Evolutionary conservation across 352 stramenopile genomes (phyloP).

Genomic region (Chrysophaeum taylorii): DNA sequence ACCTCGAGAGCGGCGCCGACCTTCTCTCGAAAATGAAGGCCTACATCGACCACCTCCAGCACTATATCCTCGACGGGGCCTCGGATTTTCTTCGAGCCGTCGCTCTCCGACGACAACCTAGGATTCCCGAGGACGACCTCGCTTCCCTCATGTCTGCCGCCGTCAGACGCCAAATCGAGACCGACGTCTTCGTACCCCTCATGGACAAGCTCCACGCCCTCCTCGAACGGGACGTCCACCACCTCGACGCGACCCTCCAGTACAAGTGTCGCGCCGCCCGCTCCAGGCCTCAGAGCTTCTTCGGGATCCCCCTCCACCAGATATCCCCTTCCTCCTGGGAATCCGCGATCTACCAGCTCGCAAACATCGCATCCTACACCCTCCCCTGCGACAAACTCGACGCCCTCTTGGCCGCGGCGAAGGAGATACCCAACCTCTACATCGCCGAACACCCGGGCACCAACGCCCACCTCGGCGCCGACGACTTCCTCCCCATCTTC

Average conservation of each 20-base stretch:
- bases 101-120: not conserved
- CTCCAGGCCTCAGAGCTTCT: not conserved
- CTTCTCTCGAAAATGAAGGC: not conserved
- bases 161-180: conserved; percentile 3
- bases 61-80: not conserved
- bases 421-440: conserved; percentile 4
- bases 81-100: not conserved
- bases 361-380: not conserved
- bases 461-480: not conserved
- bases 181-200: conserved; percentile 6
- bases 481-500: conserved; percentile 4
- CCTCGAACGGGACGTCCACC: not conserved
- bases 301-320: not conserved
- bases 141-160: not conserved
- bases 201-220: not conserved
- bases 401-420: conserved; percentile 1
- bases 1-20: not conserved
- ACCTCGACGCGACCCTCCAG: not conserved
- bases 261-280: not conserved
- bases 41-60: conserved; percentile 1
- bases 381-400: conserved; percentile 11
- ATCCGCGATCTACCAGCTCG: not conserved
- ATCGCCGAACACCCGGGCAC: not conserved
- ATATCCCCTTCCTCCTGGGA: not conserved
- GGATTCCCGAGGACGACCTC: not conserved